Conservation (phyloP, 1,139 yeast genomes). For the Kluyveromyces marxianus region DNA sequence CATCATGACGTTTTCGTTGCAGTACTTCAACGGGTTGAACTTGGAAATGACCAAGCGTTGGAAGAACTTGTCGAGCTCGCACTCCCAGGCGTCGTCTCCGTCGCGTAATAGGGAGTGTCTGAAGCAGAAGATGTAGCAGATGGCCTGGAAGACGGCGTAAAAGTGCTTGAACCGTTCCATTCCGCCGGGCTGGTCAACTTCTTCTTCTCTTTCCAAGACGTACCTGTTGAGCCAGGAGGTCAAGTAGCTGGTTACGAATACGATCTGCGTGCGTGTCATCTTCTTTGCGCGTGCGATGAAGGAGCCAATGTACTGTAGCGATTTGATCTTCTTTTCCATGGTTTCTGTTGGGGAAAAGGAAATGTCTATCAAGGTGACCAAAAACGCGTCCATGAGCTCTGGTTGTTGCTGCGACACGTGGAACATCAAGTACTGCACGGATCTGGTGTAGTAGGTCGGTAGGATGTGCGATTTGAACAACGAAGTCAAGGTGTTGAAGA, state of each 20-base stretch:
- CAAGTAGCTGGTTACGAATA: slow-evolving; percentile 70
- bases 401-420: slow-evolving; percentile 75
- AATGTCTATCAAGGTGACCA: slow-evolving; percentile 75
- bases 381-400: slow-evolving; percentile 76
- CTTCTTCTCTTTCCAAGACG: slow-evolving; percentile 74
- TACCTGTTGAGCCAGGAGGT: slow-evolving; percentile 79
- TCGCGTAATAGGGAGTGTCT: slow-evolving; percentile 56
- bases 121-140: slow-evolving; percentile 86
- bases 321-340: slow-evolving; percentile 70
- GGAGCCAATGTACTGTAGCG: slow-evolving; percentile 87
- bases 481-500: slow-evolving; percentile 68
- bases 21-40: slow-evolving; percentile 87
- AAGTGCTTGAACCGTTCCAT: slow-evolving; percentile 80
- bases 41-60: slow-evolving; percentile 80
- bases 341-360: slow-evolving; percentile 65
- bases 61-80: slow-evolving; percentile 75
- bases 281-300: slow-evolving; percentile 83
- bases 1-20: slow-evolving; percentile 87
- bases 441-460: slow-evolving; percentile 89
- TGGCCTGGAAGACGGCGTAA: slow-evolving; percentile 89
- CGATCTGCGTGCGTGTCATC: slow-evolving; percentile 61
- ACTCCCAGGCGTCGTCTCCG: slow-evolving; percentile 54
- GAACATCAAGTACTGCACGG: slow-evolving; percentile 80
- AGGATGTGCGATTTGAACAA: slow-evolving; percentile 74
- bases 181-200: slow-evolving; percentile 61